Evolutionary conservation across 768 basidiomycete genomes (phyloP).

Genomic region (Goffeauzyma gilvescens): DNA sequence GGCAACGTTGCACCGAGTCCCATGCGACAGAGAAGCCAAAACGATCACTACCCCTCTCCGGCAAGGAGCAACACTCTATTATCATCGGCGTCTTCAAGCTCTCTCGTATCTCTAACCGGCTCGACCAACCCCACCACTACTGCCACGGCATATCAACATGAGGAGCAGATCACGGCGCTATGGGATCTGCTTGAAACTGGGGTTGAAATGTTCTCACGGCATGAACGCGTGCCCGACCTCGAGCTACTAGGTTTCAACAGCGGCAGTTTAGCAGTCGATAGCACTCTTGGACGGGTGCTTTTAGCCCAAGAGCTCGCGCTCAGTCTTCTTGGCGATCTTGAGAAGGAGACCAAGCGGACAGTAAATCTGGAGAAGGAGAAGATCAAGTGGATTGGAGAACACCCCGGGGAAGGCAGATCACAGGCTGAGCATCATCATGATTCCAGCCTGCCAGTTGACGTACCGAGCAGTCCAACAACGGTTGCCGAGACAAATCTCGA

Average conservation of each 20-base stretch:
- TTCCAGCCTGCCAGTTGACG: too few relatives aligned
- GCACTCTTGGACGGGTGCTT: conserved; percentile 18
- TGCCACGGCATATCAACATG: background rate
- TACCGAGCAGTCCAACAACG: too few relatives aligned
- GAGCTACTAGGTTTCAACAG: background rate
- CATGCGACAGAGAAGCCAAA: background rate
- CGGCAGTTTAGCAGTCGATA: conserved; percentile 9
- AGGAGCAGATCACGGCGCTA: conserved; percentile 5
- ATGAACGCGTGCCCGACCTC: background rate
- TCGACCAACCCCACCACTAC: conserved; percentile 1
- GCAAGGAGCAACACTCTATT: too few relatives aligned
- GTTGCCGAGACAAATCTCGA: too few relatives aligned
- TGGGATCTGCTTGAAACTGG: conserved; percentile 13
- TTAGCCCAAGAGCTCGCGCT: conserved; percentile 29
- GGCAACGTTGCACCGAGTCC: background rate
- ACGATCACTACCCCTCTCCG: too few relatives aligned
- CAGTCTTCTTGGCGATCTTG: conserved; percentile 27
- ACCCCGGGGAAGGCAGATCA: background rate
- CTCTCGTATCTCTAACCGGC: too few relatives aligned
- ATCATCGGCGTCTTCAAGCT: conserved; percentile 4
- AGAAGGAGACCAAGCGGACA: conserved; percentile 23
- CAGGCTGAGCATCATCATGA: too few relatives aligned
- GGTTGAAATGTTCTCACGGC: conserved; percentile 3
- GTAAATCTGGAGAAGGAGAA: conserved; percentile 24
- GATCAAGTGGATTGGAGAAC: conserved; percentile 16